Evolutionary conservation across 1,284 basidiomycete species (phyloP).

Genomic region (Leucoagaricus sp.): DNA sequence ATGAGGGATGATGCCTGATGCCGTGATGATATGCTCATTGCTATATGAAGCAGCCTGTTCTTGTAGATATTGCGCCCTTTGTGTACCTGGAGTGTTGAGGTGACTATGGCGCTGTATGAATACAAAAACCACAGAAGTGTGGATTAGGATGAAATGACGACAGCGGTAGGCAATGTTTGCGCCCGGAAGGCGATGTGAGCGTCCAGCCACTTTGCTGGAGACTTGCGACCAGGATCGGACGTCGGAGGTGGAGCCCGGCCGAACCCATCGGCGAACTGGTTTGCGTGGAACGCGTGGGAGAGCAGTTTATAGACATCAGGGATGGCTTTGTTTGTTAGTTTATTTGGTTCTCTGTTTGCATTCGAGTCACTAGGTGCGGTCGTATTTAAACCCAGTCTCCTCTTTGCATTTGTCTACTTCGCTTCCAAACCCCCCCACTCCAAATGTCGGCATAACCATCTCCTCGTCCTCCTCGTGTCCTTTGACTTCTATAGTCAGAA

Average conservation of each 20-base stretch:
- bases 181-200: background rate
- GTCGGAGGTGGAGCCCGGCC: constrained; percentile 7
- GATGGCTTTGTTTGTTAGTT: constrained; percentile 4
- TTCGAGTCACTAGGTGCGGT: constrained; percentile 4
- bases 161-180: background rate
- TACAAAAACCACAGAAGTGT: constrained; percentile 26
- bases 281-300: constrained; percentile 3
- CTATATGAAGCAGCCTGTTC: constrained; percentile 32
- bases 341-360: constrained; percentile 16
- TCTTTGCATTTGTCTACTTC: constrained; percentile 24
- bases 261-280: constrained; percentile 5
- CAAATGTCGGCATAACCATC: constrained; percentile 50
- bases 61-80: constrained; percentile 33
- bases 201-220: background rate
- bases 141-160: background rate
- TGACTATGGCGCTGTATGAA: constrained; percentile 20
- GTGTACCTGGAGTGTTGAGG: constrained; percentile 12
- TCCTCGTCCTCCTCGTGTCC: constrained; percentile 29
- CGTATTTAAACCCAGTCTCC: constrained; percentile 30
- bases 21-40: constrained; percentile 22
- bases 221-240: background rate
- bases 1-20: constrained; percentile 52
- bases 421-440: constrained; percentile 32
- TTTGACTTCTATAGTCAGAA: constrained; percentile 11
- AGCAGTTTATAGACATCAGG: constrained; percentile 3